phyloP scores from a whole-genome alignment of 106 monocot genomes.

The Phalaenopsis aphrodite region DNA sequence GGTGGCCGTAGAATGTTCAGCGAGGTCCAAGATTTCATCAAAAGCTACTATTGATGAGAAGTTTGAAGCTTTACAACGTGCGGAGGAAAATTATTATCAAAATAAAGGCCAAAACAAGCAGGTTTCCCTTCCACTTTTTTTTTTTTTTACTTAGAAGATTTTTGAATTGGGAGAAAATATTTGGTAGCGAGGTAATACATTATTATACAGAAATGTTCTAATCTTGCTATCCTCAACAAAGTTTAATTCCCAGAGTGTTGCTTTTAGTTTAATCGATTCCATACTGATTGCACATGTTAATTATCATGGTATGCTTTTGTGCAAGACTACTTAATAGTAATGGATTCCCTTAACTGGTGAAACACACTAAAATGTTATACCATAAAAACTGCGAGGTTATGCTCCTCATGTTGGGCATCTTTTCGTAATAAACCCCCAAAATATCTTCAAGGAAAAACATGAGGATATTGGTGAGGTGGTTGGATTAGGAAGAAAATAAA shows the following conservation, averaged over 20 bases:
- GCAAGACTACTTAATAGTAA: not conserved
- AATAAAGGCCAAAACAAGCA: slow-evolving; percentile 39
- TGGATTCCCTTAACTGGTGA: not conserved
- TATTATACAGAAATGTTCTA: not conserved
- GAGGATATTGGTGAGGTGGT: too few relatives aligned
- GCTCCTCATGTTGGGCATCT: not conserved
- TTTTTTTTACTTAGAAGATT: not conserved
- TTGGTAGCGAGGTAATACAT: not conserved
- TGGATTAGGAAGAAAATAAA: too few relatives aligned
- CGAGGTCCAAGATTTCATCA: slow-evolving; percentile 37
- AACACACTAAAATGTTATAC: not conserved
- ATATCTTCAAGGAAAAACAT: too few relatives aligned
- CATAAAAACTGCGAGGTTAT: not conserved
- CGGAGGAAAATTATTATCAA: slow-evolving; percentile 66
- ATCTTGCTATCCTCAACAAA: not conserved
- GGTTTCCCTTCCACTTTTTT: slow-evolving; percentile 21
- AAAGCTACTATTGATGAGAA: slow-evolving; percentile 37
- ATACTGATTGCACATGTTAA: not conserved
- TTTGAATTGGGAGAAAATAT: not conserved
- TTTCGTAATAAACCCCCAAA: too few relatives aligned
- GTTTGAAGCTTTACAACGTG: slow-evolving; percentile 50
- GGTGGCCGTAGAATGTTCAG: slow-evolving; percentile 16
- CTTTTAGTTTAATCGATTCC: not conserved
- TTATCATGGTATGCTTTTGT: too few relatives aligned
- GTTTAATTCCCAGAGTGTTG: not conserved